These are phyloP conservation scores for Shiraia bambusicola DNA, from an alignment of 2,329 filamentous ascomycete species.

Conservation along the genomic window DNA sequence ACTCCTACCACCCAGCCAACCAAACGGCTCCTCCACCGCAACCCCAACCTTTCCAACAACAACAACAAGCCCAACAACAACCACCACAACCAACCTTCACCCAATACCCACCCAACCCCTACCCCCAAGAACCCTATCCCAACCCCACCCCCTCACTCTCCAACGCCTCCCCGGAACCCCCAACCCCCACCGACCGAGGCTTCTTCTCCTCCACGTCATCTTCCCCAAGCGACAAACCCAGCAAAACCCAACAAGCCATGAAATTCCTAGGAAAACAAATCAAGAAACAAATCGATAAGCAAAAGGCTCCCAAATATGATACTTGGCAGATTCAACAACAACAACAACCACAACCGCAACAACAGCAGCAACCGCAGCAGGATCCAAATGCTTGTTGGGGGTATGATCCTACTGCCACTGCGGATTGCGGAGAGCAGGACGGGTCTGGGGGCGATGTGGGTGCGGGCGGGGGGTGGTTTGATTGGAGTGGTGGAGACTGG, in stretches of 20 bases:
- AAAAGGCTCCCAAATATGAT: neutral
- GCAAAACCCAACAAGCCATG: slow-evolving; percentile 2
- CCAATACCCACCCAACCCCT: neutral
- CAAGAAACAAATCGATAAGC: slow-evolving; percentile 7
- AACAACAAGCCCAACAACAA: neutral
- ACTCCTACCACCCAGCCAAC: neutral
- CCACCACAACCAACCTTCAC: neutral
- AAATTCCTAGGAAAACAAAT: slow-evolving; percentile 6
- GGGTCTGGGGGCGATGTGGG: no score
- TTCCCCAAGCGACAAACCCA: neutral
- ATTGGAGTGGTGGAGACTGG: no score
- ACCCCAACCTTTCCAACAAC: neutral
- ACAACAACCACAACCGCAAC: no score
- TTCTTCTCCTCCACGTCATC: neutral
- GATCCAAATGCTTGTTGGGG: no score
- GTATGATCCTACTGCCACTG: no score
- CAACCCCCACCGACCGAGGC: neutral
- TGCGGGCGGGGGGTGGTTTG: no score
- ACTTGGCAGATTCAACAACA: no score
- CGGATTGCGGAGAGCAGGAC: no score
- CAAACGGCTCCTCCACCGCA: neutral
- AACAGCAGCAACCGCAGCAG: no score
- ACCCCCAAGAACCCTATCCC: neutral
- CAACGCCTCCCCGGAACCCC: neutral
- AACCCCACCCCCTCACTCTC: neutral